Evolutionary conservation across 2,329 filamentous ascomycete species (phyloP).

Genomic region (Fusarium sp.): DNA sequence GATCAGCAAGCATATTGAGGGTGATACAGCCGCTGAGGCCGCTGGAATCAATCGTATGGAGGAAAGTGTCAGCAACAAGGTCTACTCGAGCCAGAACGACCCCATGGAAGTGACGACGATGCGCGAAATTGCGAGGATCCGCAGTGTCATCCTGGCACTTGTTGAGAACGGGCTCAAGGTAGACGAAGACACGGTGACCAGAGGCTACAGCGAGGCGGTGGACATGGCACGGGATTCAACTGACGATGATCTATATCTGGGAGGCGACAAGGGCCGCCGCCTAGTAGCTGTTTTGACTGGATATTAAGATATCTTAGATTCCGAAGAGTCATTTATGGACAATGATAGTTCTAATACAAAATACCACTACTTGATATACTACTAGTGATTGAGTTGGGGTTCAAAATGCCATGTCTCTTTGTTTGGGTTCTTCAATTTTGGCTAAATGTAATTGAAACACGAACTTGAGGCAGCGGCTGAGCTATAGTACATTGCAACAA

Average conservation of each 20-base stretch:
- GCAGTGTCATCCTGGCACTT: slow-evolving; percentile 84
- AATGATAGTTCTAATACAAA: slow-evolving; percentile 18
- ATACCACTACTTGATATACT: slow-evolving; percentile 37
- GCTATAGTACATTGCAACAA: slow-evolving; percentile 15
- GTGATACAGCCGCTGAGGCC: slow-evolving; percentile 63
- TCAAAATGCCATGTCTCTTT: neutral
- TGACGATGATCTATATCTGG: slow-evolving; percentile 71
- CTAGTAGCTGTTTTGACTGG: slow-evolving; percentile 59
- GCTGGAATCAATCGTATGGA: slow-evolving; percentile 85
- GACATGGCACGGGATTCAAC: slow-evolving; percentile 76
- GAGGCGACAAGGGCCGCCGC: slow-evolving; percentile 67
- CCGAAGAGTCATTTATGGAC: neutral
- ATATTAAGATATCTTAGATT: slow-evolving; percentile 31
- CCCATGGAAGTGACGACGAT: slow-evolving; percentile 80
- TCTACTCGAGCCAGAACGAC: slow-evolving; percentile 97
- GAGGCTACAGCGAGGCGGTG: slow-evolving; percentile 84
- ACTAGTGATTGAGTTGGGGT: neutral
- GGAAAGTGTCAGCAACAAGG: slow-evolving; percentile 84
- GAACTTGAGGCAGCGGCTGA: neutral
- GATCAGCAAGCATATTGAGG: slow-evolving; percentile 86
- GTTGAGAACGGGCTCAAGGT: slow-evolving; percentile 86
- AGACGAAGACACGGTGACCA: slow-evolving; percentile 89
- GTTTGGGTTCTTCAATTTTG: neutral
- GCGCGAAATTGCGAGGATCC: slow-evolving; percentile 87
- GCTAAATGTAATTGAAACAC: neutral